Conservation (phyloP, 2,329 filamentous ascomycete genomes). For the Penicillium palitans region DNA sequence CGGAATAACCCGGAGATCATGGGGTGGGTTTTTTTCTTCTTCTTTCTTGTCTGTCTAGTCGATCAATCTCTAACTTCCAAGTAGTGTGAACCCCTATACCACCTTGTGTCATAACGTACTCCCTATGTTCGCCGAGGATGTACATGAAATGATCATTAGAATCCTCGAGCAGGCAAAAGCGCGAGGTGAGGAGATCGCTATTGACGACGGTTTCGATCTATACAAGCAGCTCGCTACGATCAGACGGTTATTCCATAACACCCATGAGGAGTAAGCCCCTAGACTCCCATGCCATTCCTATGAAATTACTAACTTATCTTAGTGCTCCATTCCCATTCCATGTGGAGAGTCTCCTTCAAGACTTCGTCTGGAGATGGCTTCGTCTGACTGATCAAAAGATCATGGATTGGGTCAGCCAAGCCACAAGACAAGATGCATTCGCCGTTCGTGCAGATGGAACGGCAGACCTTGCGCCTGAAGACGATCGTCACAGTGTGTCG, state of each 20-base stretch:
- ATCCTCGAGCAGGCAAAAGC: conserved; percentile 74
- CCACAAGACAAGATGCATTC: conserved; percentile 88
- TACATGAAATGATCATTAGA: conserved; percentile 76
- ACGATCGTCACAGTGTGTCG: conserved; percentile 87
- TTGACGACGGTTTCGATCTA: conserved; percentile 91
- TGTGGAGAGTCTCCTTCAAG: conserved; percentile 79
- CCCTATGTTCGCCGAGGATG: conserved; percentile 87
- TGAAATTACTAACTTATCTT: conserved; percentile 29
- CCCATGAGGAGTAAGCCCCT: conserved; percentile 60
- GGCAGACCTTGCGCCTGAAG: conserved; percentile 67
- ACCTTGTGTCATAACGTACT: conserved; percentile 81
- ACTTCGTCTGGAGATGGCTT: conserved; percentile 97
- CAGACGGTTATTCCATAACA: conserved; percentile 74
- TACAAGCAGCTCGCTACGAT: conserved; percentile 88
- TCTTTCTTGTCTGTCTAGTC: conserved; percentile 50
- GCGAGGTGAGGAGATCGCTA: conserved; percentile 71
- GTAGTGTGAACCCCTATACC: conserved; percentile 59
- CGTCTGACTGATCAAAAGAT: conserved; percentile 75
- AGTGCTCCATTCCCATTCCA: conserved; percentile 74
- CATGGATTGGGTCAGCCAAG: conserved; percentile 80
- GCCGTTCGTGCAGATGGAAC: conserved; percentile 67
- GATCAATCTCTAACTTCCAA: conserved; percentile 20
- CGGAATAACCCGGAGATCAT: conserved; percentile 83
- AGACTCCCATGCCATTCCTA: not conserved
- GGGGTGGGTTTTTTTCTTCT: conserved; percentile 53